These are phyloP conservation scores for Phytophthora crassamura DNA, from an alignment of 352 stramenopile genomes.

Conservation along the genomic window DNA sequence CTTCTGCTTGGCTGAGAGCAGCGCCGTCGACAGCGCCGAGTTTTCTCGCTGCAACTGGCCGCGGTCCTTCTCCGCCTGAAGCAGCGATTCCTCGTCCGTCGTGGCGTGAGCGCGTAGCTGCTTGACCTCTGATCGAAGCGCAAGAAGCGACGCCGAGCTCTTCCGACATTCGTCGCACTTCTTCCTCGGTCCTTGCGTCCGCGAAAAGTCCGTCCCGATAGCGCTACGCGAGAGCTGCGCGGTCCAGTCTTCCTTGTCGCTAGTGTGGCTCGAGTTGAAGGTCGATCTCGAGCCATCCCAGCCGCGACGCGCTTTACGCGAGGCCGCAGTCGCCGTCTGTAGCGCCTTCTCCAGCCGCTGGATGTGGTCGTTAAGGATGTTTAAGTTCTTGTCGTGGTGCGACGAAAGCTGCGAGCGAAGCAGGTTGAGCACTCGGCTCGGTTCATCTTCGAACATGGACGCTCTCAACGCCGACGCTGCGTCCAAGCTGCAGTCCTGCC, in stretches of 20 bases:
- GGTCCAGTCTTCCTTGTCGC: constrained; percentile 37
- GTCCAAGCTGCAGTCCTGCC: constrained; percentile 9
- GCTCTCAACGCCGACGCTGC: neutral
- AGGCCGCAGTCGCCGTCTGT: constrained; percentile 20
- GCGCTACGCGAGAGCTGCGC: constrained; percentile 34
- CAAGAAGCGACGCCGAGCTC: constrained; percentile 38
- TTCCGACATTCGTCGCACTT: constrained; percentile 58
- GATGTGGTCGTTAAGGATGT: constrained; percentile 66
- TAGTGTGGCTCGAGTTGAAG: constrained; percentile 49
- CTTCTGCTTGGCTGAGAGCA: constrained; percentile 57
- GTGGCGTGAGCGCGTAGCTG: constrained; percentile 48
- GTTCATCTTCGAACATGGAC: constrained; percentile 46
- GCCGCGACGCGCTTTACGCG: constrained; percentile 9
- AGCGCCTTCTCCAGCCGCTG: constrained; percentile 54
- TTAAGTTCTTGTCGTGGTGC: constrained; percentile 61
- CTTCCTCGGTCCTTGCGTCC: constrained; percentile 28
- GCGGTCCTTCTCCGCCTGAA: constrained; percentile 52
- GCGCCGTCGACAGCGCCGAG: constrained; percentile 44
- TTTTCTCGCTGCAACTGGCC: constrained; percentile 55
- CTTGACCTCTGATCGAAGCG: constrained; percentile 57
- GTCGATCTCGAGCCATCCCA: constrained; percentile 47
- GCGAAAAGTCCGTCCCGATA: constrained; percentile 41
- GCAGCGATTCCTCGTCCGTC: constrained; percentile 53
- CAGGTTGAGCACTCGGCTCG: constrained; percentile 49
- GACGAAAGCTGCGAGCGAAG: constrained; percentile 60